These are phyloP conservation scores for Dendrocalamus latiflorus DNA, from an alignment of 202 grass and related monocot genomes.

Conservation along the genomic window DNA sequence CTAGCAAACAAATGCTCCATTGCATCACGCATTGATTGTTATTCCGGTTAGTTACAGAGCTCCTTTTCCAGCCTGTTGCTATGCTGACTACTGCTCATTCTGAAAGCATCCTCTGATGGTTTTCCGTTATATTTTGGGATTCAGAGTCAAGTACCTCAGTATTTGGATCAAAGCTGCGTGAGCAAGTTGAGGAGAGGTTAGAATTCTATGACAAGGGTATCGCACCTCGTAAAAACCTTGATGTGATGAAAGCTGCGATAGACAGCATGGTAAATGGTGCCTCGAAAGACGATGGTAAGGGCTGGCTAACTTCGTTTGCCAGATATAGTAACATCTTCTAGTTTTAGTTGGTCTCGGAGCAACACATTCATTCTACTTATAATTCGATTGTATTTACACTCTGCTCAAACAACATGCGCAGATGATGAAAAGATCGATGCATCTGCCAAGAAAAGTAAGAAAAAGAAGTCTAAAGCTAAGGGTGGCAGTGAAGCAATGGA, in stretches of 20 bases:
- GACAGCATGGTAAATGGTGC: slow-evolving; percentile 35
- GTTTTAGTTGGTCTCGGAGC: neutral
- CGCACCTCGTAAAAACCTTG: too few species aligned
- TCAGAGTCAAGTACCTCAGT: slow-evolving; percentile 58
- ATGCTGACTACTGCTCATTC: neutral
- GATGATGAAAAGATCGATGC: slow-evolving; percentile 22
- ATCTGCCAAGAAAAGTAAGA: slow-evolving; percentile 78
- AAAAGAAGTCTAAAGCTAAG: slow-evolving; percentile 58
- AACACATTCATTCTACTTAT: neutral
- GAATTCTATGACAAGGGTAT: too few species aligned
- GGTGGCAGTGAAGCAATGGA: slow-evolving; percentile 16
- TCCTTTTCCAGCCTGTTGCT: neutral
- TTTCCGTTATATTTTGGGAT: slow-evolving; percentile 9
- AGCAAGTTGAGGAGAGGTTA: slow-evolving; percentile 94
- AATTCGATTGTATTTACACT: neutral
- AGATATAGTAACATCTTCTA: neutral
- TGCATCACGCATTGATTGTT: slow-evolving; percentile 97
- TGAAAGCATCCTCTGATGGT: slow-evolving; percentile 1
- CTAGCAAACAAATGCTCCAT: slow-evolving; percentile 97
- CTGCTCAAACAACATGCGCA: neutral
- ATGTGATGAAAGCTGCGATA: too few species aligned
- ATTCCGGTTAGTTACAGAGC: slow-evolving; percentile 54
- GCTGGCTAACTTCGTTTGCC: neutral
- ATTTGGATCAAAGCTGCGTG: slow-evolving; percentile 81
- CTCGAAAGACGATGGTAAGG: slow-evolving; percentile 38